phyloP scores from a whole-genome alignment of 805 yeast species.

The Candida endomychidarum region DNA sequence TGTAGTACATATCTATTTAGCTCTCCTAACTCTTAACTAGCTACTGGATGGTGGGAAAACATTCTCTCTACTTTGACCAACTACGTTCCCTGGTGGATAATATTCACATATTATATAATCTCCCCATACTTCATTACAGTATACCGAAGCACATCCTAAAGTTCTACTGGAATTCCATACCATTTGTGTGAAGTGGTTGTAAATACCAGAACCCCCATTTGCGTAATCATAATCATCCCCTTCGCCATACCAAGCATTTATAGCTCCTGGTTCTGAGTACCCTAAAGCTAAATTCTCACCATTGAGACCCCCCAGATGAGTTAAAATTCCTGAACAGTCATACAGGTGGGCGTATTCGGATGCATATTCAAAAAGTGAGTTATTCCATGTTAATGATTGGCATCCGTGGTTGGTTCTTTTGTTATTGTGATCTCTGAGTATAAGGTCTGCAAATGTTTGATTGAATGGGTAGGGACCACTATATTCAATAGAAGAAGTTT shows the following conservation, averaged over 20 bases:
- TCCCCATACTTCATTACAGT: constrained; percentile 34
- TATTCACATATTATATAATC: constrained; percentile 40
- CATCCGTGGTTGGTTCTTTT: constrained; percentile 32
- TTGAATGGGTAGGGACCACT: constrained; percentile 3
- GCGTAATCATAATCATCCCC: constrained; percentile 28
- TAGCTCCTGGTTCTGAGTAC: constrained; percentile 31
- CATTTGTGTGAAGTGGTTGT: constrained; percentile 41
- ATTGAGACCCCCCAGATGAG: constrained; percentile 35
- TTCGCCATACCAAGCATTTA: constrained; percentile 43
- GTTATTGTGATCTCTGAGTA: constrained; percentile 27
- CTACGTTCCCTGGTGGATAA: constrained; percentile 31
- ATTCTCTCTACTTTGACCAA: constrained; percentile 24
- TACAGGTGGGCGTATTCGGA: constrained; percentile 30
- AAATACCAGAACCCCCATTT: constrained; percentile 13
- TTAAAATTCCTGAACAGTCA: constrained; percentile 34
- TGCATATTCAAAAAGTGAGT: constrained; percentile 30
- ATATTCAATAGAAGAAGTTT: constrained; percentile 3
- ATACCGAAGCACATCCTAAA: constrained; percentile 36
- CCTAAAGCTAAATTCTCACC: constrained; percentile 45
- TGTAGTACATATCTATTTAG: too few relatives aligned
- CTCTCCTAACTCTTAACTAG: too few relatives aligned
- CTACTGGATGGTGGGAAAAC: constrained; percentile 24
- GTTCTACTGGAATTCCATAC: constrained; percentile 34
- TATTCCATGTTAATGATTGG: constrained; percentile 32
- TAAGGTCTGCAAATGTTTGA: constrained; percentile 5